Base-by-base conservation (phyloP, 805 yeast species). In the Candida hungchunana region DNA sequence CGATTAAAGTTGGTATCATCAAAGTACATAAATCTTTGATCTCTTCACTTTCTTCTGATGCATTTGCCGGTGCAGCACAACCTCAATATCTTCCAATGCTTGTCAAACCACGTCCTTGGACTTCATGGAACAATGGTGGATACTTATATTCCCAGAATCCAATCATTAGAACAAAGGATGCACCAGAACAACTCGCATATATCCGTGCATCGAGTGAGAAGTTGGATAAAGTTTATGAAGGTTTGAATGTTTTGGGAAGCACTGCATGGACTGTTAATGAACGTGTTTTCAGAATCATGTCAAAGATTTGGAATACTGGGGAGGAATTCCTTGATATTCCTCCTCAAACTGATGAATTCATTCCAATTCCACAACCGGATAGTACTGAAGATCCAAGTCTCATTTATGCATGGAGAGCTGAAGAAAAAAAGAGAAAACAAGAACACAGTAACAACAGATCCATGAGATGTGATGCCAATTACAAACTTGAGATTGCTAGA, bases 41-140 rank as follows among this genome's bases (percentile, higher is more conserved):
- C 4, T 69, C 73, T 19, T 77, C 75, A 50, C 60, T 93, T 34
- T 79, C 86, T 8, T 77, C 81, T 4, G 88, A 80, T 32, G 67
- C 76, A 22, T 62, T 78, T 6, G 67, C 71, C 17, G 80, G 81
- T 33, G 69, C 83, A 1, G 76, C 83, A 5, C 85, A 79, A 50
- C 96, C 97, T 0, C 97, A 90, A 58, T 69, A 75, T 43, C 67
- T 93, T 34, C 98, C 98, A 7, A 93, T 93, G 98, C 67, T 93
- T 32, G 82, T 84, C 7, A 75, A 77, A 43, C 98, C 98, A n/a
- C 67, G 78, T 37, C 86, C 87, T 5, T 93, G 98, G 98, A 71
- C 77, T 1, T 63, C 77, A 9, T 79, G 80, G 73, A 78, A 80
- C 51, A 73, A 74, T 37, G 98, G 98, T 47, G 98, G 97, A 0